Percentiles rank a stretch among this genome's conserved stretches.
Evolutionary conservation across 139 green algal species (phyloP).

Genomic region (Tetradesmus lagerheimii): DNA sequence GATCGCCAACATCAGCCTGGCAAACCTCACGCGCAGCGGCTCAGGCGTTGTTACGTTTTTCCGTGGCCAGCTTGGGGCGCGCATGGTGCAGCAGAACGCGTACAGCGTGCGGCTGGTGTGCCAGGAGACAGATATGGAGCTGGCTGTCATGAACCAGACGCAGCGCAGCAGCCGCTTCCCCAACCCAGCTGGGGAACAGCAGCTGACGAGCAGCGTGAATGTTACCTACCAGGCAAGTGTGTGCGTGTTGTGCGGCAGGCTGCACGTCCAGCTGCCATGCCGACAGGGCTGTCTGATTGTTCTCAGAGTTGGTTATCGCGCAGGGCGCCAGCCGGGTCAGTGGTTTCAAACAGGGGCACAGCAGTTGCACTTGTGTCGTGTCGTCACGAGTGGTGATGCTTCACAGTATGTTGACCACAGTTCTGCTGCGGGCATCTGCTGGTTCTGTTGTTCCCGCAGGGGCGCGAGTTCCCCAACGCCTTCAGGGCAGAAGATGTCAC

Average conservation of each 20-base stretch:
- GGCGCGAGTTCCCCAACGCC: neutral
- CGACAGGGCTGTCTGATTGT: no score
- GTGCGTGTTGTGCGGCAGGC: neutral
- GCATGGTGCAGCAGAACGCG: neutral
- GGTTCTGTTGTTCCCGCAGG: neutral
- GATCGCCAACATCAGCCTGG: neutral
- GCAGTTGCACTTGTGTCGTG: no score
- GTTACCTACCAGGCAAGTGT: neutral
- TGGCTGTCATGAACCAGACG: neutral
- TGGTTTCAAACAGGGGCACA: no score
- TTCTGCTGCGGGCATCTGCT: no score
- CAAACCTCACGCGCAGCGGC: neutral
- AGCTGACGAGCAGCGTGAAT: neutral
- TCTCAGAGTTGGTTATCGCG: no score
- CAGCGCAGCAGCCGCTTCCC: neutral
- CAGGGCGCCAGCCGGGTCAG: no score
- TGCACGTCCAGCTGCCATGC: neutral
- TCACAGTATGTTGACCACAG: no score
- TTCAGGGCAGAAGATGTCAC: neutral
- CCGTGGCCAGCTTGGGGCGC: neutral
- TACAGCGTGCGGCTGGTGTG: neutral
- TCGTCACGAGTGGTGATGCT: no score
- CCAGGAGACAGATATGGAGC: neutral
- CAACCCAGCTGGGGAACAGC: neutral
- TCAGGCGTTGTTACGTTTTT: neutral